A percentile compares a stretch with the other conserved stretches of the same genome.
phyloP scores from a whole-genome alignment of 2,329 filamentous ascomycete species.

The Colletotrichum tropicale region DNA sequence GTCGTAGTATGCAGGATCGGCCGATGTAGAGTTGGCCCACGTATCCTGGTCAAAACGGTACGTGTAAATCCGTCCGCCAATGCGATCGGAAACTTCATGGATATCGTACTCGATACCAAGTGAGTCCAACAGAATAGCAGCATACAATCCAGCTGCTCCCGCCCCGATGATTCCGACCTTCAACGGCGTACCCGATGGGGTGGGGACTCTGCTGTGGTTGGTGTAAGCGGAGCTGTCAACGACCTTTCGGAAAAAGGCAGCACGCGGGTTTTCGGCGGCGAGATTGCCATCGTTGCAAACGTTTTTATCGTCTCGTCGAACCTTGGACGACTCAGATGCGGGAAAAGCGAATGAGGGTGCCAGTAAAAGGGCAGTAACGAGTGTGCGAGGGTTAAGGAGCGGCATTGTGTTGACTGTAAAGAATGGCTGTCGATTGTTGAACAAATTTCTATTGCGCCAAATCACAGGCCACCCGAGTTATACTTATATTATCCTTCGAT shows the following conservation, averaged over 20 bases:
- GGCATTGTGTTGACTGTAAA: background rate
- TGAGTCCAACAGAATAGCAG: constrained; percentile 36
- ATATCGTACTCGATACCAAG: constrained; percentile 40
- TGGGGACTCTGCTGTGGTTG: constrained; percentile 15
- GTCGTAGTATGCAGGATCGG: constrained; percentile 28
- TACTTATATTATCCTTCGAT: background rate
- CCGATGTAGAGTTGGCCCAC: constrained; percentile 22
- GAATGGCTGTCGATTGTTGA: background rate
- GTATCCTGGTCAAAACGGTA: constrained; percentile 31
- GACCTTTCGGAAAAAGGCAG: constrained; percentile 22
- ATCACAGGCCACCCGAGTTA: background rate
- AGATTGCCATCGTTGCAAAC: constrained; percentile 20
- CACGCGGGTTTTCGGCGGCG: constrained; percentile 20
- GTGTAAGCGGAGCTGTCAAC: constrained; percentile 17
- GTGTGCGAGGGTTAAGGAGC: background rate
- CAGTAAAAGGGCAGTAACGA: constrained; percentile 18
- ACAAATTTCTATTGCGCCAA: background rate
- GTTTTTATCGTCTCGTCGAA: background rate
- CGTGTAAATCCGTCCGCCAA: constrained; percentile 42
- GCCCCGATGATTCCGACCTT: constrained; percentile 40
- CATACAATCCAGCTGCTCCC: constrained; percentile 38
- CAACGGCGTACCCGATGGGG: constrained; percentile 13
- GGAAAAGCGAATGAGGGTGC: constrained; percentile 18
- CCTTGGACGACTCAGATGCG: background rate
- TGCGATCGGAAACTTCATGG: constrained; percentile 34